phyloP scores from a whole-genome alignment of 495 filamentous ascomycete genomes.

The Aspergillus avenaceus region DNA sequence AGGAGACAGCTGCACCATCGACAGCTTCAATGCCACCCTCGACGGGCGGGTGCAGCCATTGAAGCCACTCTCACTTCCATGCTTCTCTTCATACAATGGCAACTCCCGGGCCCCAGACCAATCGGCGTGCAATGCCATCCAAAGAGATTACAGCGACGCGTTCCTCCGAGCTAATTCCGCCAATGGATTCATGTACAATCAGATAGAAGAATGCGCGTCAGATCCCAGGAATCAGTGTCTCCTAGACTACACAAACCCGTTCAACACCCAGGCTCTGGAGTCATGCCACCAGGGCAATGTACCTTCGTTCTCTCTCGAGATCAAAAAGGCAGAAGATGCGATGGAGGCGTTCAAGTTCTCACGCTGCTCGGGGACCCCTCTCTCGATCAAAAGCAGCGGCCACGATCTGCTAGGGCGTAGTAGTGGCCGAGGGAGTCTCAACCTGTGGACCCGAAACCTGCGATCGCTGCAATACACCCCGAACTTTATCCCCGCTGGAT shows the following conservation, averaged over 20 bases:
- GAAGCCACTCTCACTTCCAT: conserved; percentile 13
- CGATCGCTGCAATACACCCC: conserved; percentile 17
- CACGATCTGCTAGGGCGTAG: conserved; percentile 49
- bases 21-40: conserved; percentile 11
- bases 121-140: conserved; percentile 22
- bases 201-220: conserved; percentile 35
- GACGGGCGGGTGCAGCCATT: conserved; percentile 9
- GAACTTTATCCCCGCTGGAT: conserved; percentile 7
- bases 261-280: conserved; percentile 12
- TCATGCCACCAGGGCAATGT: conserved; percentile 18
- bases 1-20: not conserved
- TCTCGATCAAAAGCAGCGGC: conserved; percentile 56
- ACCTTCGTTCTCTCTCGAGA: conserved; percentile 16
- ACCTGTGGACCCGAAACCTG: conserved; percentile 52
- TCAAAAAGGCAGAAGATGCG: conserved; percentile 10
- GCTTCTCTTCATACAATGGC: conserved; percentile 33
- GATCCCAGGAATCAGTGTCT: conserved; percentile 33
- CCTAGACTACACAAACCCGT: conserved; percentile 25
- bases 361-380: conserved; percentile 9
- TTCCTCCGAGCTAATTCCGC: conserved; percentile 22
- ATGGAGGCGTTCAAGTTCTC: conserved; percentile 14
- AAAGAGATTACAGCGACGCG: conserved; percentile 27
- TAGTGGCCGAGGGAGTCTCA: conserved; percentile 45
- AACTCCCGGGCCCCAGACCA: conserved; percentile 15
- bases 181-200: conserved; percentile 34